phyloP scores from a whole-genome alignment of 345 rosid species.

The Firmiana major region DNA sequence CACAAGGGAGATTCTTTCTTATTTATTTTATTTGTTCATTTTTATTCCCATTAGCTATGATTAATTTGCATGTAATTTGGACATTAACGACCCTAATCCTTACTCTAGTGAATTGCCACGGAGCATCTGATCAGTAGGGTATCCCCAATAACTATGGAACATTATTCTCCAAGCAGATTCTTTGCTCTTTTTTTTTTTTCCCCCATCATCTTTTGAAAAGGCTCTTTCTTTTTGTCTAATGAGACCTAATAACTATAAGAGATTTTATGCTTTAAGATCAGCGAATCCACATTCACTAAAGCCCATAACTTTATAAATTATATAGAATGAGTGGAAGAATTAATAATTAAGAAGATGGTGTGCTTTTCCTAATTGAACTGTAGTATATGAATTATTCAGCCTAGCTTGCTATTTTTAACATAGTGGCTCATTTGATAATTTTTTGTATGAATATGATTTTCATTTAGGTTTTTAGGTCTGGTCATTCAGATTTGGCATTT shows the following conservation, averaged over 20 bases:
- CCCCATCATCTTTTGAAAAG: neutral
- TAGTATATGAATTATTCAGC: neutral
- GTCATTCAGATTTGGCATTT: neutral
- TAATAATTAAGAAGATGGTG: neutral
- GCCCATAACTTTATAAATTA: too few species aligned
- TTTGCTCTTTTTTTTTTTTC: neutral
- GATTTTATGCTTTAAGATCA: neutral
- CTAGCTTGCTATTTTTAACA: neutral
- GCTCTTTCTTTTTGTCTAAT: neutral
- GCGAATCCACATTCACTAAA: too few species aligned
- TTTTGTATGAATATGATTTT: neutral
- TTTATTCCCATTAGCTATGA: neutral
- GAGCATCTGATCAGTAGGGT: neutral
- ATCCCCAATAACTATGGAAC: constrained; percentile 2
- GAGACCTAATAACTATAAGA: neutral
- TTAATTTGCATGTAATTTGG: neutral
- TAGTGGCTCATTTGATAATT: neutral
- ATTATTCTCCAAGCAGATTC: constrained; percentile 9
- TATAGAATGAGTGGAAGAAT: neutral
- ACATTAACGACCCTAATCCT: neutral
- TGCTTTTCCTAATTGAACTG: neutral
- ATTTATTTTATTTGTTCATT: too few species aligned
- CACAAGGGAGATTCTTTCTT: neutral
- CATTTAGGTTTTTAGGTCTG: neutral
- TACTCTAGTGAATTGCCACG: neutral